Base-by-base conservation (phyloP, 768 basidiomycete species). In the Hemileccinum impolitum region DNA sequence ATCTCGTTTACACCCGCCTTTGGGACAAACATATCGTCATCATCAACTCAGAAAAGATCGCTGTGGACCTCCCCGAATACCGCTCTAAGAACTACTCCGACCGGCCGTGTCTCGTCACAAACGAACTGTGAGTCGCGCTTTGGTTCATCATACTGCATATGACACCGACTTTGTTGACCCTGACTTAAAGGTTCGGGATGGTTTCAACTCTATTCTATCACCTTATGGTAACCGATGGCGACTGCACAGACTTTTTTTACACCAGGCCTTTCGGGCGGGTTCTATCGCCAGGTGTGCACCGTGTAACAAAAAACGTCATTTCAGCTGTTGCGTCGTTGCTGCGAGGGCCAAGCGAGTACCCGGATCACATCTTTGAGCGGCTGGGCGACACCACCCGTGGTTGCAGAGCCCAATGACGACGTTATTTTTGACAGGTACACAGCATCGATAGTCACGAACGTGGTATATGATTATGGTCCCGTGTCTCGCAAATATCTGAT, bases 61-160 rank as follows among this genome's bases (percentile, higher is more conserved):
- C 70, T 3, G 55, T 64, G 18, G 78, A 78, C 46, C 67, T 81
- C 13, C 67, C 81, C 34, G 77, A 79, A 35, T 54, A 63, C 31
- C 72, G 75, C 9, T 73, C 75, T 3, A 57, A 53, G 11, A 72
- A 76, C 39, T 79, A 79, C 53, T 78, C 78, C 5, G 77, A 76
- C 57, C 68, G 80, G n/a, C 79, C 78, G 5, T 48, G 7, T 6
- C 37, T 63, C 21, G 44, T 58, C 18, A 59, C 50, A 2, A 52
- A 49, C 3, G 36, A 53, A 7, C 13, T 54, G 57, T 66, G 17
- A 40, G 54, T 37, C 11, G 9, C 4, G 9, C 11, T 9, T 30
- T 12, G 11, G 28, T 30, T 8, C 11, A 23, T 23, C 23, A 23
- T 30, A 30, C 28, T 23, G 23, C 8, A 30, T 8, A 30, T 30